These are phyloP conservation scores for Bromus sterilis DNA, from an alignment of 176 grass and related monocot species.

Conservation along the genomic window DNA sequence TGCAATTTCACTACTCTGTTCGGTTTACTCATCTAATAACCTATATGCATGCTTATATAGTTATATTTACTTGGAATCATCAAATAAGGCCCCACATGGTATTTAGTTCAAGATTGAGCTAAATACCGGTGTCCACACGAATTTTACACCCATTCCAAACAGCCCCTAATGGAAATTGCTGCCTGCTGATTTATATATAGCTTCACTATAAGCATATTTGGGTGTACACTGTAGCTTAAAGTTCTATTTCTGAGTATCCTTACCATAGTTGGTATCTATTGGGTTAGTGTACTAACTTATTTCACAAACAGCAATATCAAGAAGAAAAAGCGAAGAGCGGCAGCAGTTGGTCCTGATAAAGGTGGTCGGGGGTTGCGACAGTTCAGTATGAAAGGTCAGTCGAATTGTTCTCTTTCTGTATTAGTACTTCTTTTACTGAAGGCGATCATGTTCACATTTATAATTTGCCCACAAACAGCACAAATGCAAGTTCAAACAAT, in stretches of 20 bases:
- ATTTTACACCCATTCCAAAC: too few species aligned
- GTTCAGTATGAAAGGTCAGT: slow-evolving; percentile 91
- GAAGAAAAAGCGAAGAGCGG: slow-evolving; percentile 83
- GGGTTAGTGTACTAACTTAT: neutral
- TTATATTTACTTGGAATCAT: neutral
- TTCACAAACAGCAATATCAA: slow-evolving; percentile 50
- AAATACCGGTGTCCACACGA: too few species aligned
- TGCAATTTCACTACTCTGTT: neutral
- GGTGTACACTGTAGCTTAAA: neutral
- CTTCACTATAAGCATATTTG: neutral
- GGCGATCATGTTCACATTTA: neutral
- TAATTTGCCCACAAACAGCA: neutral
- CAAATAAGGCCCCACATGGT: too few species aligned
- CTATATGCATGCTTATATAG: neutral
- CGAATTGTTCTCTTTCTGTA: neutral
- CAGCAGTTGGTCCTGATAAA: slow-evolving; percentile 81
- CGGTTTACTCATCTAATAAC: neutral
- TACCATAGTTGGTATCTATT: neutral
- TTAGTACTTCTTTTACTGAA: neutral
- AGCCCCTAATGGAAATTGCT: neutral
- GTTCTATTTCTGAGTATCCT: neutral
- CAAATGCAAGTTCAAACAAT: neutral
- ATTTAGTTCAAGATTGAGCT: too few species aligned
- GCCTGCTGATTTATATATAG: neutral
- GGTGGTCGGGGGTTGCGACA: slow-evolving; percentile 81